Base-by-base conservation (phyloP, 192 early-diverging fungal species). In the Entrophospora sp. region DNA sequence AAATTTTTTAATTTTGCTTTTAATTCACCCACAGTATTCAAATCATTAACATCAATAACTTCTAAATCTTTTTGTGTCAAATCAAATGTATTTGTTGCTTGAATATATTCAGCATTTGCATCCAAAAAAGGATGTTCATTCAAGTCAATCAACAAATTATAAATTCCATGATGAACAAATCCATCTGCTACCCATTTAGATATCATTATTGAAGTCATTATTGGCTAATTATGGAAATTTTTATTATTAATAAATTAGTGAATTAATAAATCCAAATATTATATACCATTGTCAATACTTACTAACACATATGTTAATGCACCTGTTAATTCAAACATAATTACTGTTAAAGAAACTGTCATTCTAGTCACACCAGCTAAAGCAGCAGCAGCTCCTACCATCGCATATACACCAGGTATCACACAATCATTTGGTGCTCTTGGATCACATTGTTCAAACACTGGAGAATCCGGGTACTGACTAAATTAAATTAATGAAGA, bases 281-380 rank as follows among this genome's bases (percentile, higher is more conserved):
- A n/a, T n/a, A n/a, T n/a, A n/a, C n/a, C n/a, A n/a, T n/a, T n/a
- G n/a, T n/a, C n/a, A 74, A 85, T 81, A 2, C 83, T 83, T 1
- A 84, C 85, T 36, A 96, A 75, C 48, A 89, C 81, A 71, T 96
- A 99, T 12, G 89, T 89, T 22, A 99, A 74, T 0, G 95, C 91
- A 22, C 94, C 94, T 0, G 97, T 99, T 60, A 99, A 75, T 73
- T 99, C 97, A 77, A 97, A 99, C 93, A 97, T 96, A 71, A 99
- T 97, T 12, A 99, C 95, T 0, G 93, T 91, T 12, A 94, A 77
- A 22, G 87, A 88, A 1, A 91, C 86, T 68, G 46, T 53, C n/a
- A 36, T 49, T 38, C 40, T 53, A 25, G 38, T 49, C n/a, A 44
- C 28, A 37, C 64, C 64, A 84, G 64, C 53, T 25, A 99, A 77